Conservation (phyloP, 2,329 filamentous ascomycete species). For the Xylariaceae sp. region DNA sequence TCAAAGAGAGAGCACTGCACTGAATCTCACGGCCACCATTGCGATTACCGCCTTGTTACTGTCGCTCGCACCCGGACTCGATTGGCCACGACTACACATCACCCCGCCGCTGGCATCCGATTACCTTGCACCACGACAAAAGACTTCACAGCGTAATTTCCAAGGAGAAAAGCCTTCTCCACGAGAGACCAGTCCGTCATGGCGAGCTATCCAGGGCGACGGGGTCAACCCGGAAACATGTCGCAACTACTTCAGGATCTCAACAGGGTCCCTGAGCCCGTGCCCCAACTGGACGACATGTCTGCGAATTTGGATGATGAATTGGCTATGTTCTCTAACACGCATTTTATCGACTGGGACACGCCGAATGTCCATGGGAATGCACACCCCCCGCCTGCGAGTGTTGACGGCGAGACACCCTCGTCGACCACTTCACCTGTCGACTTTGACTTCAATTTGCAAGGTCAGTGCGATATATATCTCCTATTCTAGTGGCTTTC, state of each 20-base stretch:
- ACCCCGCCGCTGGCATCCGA: too few relatives aligned
- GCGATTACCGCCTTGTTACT: too few relatives aligned
- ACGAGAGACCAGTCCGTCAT: too few relatives aligned
- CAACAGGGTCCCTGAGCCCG: constrained; percentile 68
- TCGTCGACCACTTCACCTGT: constrained; percentile 24
- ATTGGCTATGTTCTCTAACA: constrained; percentile 76
- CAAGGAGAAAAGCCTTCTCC: too few relatives aligned
- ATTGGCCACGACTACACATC: too few relatives aligned
- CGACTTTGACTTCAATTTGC: constrained; percentile 27
- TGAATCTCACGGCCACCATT: too few relatives aligned
- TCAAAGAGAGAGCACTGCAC: too few relatives aligned
- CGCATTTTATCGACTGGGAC: constrained; percentile 78
- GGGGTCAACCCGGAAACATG: constrained; percentile 69
- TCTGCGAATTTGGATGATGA: constrained; percentile 45
- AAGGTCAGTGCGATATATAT: constrained; percentile 24
- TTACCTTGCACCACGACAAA: too few relatives aligned
- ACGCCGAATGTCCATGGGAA: constrained; percentile 18
- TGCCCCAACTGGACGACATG: constrained; percentile 36
- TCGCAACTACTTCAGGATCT: constrained; percentile 85
- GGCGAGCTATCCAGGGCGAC: constrained; percentile 62
- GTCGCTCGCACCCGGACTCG: too few relatives aligned
- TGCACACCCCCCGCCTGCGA: constrained; percentile 11
- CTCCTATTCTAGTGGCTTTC: constrained; percentile 3
- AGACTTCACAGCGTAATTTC: too few relatives aligned
- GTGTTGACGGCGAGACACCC: constrained; percentile 19